phyloP scores from a whole-genome alignment of 164 flowering plant genomes.

The Berberis thunbergii region DNA sequence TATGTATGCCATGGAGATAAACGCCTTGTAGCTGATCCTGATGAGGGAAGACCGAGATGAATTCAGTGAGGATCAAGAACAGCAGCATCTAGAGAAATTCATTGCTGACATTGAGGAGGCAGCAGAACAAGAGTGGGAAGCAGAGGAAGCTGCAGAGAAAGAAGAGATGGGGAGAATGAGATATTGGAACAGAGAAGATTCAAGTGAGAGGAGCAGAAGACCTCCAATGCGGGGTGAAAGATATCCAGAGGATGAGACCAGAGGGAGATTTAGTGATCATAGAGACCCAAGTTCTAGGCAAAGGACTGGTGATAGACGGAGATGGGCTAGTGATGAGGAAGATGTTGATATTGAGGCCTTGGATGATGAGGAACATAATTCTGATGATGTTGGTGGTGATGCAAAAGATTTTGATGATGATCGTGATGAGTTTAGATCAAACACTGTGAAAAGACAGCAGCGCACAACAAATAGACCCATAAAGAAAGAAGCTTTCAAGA shows the following conservation, averaged over 20 bases:
- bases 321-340: constrained; percentile 34
- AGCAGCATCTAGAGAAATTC: constrained; percentile 84
- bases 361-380: constrained; percentile 38
- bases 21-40: constrained; percentile 14
- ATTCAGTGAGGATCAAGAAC: constrained; percentile 60
- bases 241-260: constrained; percentile 30
- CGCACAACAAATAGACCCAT: constrained; percentile 9
- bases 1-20: constrained; percentile 73
- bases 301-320: constrained; percentile 8
- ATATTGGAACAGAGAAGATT: constrained; percentile 68
- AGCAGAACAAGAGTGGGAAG: constrained; percentile 89
- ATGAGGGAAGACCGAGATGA: constrained; percentile 28
- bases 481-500: constrained; percentile 15
- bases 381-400: constrained; percentile 28
- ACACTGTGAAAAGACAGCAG: constrained; percentile 11
- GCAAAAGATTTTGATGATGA: constrained; percentile 25
- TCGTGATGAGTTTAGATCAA: constrained; percentile 5
- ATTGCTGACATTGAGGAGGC: constrained; percentile 95
- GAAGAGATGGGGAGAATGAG: constrained; percentile 58
- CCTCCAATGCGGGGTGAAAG: constrained; percentile 20
- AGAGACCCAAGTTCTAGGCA: constrained; percentile 20
- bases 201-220: constrained; percentile 44
- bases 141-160: constrained; percentile 78
- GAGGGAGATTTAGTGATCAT: constrained; percentile 25
- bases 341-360: constrained; percentile 6